Conservation (phyloP, 176 grass and related monocot species). For the Zoysia japonica region DNA sequence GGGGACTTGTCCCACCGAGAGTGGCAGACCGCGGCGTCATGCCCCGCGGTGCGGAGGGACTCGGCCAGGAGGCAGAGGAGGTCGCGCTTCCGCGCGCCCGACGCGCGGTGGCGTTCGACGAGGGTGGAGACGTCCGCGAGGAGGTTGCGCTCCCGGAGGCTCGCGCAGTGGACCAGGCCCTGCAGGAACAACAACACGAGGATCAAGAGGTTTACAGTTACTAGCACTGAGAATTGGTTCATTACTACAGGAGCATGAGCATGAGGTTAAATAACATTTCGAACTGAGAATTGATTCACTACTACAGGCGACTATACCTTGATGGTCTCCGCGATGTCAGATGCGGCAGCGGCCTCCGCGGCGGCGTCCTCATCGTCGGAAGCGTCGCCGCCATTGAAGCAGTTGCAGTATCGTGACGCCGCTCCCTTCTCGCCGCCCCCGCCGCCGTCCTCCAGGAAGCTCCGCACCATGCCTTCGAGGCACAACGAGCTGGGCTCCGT, state of each 20-base stretch:
- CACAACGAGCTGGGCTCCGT: constrained; percentile 77
- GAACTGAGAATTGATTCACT: background rate
- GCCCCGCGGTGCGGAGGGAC: constrained; percentile 61
- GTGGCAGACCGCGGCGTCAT: constrained; percentile 65
- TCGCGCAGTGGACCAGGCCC: constrained; percentile 79
- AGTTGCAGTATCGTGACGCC: constrained; percentile 58
- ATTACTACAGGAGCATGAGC: too few species aligned
- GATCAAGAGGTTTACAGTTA: constrained; percentile 5
- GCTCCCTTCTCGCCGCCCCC: constrained; percentile 36
- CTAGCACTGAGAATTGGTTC: too few species aligned
- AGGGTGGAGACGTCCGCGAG: constrained; percentile 67
- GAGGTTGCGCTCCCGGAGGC: constrained; percentile 84
- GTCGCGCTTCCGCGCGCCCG: constrained; percentile 52
- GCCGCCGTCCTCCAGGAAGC: constrained; percentile 82
- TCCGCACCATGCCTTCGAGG: constrained; percentile 87
- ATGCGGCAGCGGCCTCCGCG: constrained; percentile 39
- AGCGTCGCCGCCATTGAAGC: constrained; percentile 65
- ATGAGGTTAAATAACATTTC: too few species aligned
- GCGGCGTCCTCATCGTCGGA: constrained; percentile 42
- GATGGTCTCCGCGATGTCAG: constrained; percentile 68
- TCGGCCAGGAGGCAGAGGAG: constrained; percentile 50
- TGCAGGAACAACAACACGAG: constrained; percentile 14
- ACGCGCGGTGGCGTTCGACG: constrained; percentile 56
- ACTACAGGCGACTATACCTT: constrained; percentile 47
- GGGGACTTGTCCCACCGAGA: constrained; percentile 82